Percentiles rank a stretch among this genome's conserved stretches.
Conservation (phyloP, 768 basidiomycete genomes). For the Boletus rufocinnamomeus region DNA sequence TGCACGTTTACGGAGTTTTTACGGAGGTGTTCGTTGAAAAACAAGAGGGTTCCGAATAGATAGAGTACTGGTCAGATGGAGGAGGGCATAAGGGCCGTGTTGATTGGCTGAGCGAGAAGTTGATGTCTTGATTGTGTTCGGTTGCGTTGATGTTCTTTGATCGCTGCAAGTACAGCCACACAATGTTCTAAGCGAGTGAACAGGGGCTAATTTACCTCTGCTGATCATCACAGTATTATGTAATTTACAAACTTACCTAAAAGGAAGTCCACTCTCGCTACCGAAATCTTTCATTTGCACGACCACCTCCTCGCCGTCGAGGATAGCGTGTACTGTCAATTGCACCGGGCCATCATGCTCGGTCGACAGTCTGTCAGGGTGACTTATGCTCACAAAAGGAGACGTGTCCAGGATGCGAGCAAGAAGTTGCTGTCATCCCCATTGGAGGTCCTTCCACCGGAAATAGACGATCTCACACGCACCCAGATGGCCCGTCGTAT, state of each 20-base stretch:
- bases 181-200: slow-evolving; percentile 18
- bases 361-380: slow-evolving; percentile 23
- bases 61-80: slow-evolving; percentile 15
- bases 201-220: not conserved
- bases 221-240: not conserved
- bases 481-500: slow-evolving; percentile 47
- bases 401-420: slow-evolving; percentile 16
- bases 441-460: slow-evolving; percentile 29
- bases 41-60: slow-evolving; percentile 3
- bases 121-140: not conserved
- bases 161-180: slow-evolving; percentile 17
- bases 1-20: not conserved
- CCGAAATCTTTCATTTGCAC: not conserved
- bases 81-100: slow-evolving; percentile 9
- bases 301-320: slow-evolving; percentile 3
- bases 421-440: slow-evolving; percentile 28
- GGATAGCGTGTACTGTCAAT: not conserved
- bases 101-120: slow-evolving; percentile 1
- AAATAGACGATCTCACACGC: slow-evolving; percentile 37
- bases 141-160: slow-evolving; percentile 14
- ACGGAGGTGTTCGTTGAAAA: slow-evolving; percentile 1
- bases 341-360: slow-evolving; percentile 11
- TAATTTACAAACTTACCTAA: slow-evolving; percentile 8
- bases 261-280: not conserved
- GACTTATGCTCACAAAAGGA: slow-evolving; percentile 38